Evolutionary conservation across 2,329 filamentous ascomycete genomes (phyloP).

Genomic region (Sarocladium oryzae): DNA sequence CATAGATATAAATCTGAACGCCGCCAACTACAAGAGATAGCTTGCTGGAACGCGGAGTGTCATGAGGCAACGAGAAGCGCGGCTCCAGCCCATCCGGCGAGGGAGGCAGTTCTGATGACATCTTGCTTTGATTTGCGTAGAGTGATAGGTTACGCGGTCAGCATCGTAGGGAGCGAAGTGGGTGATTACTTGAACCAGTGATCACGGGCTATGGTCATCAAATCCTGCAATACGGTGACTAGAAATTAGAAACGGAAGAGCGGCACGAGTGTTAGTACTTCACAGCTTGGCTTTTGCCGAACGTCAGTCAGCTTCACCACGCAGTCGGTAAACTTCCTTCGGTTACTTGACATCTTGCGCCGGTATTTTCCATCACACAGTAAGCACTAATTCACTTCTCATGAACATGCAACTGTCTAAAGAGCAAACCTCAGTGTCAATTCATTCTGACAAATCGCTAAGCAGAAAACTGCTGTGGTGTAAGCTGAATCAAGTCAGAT

Average conservation of each 20-base stretch:
- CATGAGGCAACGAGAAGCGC: constrained; percentile 5
- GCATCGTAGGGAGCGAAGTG: neutral
- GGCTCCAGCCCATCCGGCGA: constrained; percentile 3
- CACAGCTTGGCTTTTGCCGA: neutral
- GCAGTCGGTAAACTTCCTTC: neutral
- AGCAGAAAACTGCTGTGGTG: no score
- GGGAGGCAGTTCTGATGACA: neutral
- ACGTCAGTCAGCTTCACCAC: neutral
- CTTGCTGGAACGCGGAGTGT: constrained; percentile 9
- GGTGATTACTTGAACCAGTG: neutral
- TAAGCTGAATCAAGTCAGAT: neutral
- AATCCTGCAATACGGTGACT: neutral
- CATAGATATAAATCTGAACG: constrained; percentile 7
- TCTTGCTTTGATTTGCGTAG: neutral
- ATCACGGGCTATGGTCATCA: no score
- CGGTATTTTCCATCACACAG: neutral
- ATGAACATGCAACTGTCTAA: no score
- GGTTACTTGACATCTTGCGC: neutral
- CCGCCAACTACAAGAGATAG: constrained; percentile 4
- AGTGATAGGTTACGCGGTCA: neutral
- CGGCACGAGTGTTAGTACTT: neutral
- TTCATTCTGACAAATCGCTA: neutral
- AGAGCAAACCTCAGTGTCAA: neutral
- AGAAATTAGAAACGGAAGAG: neutral
- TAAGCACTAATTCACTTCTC: no score